A percentile compares a stretch with the other conserved stretches of the same genome.
phyloP scores from a whole-genome alignment of 805 yeast genomes.

The Grigorovia yakushimaensis region DNA sequence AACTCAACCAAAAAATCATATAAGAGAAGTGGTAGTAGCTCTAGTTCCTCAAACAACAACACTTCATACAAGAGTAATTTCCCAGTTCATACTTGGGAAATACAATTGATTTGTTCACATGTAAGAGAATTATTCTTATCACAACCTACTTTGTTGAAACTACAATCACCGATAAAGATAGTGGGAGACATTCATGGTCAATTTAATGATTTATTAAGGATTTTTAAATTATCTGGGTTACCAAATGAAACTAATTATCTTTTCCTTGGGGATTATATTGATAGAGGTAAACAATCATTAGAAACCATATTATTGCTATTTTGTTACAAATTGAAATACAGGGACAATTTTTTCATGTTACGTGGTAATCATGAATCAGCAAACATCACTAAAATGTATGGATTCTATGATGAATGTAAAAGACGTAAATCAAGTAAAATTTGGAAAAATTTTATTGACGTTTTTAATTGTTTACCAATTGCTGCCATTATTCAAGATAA shows the following conservation, averaged over 20 bases:
- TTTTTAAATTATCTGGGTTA: slow-evolving; percentile 89
- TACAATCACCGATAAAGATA: slow-evolving; percentile 71
- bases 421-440: slow-evolving; percentile 81
- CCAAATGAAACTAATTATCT: slow-evolving; percentile 90
- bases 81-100: slow-evolving; percentile 42
- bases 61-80: slow-evolving; percentile 30
- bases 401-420: slow-evolving; percentile 96
- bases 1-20: neutral
- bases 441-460: slow-evolving; percentile 90
- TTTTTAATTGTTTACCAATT: slow-evolving; percentile 89
- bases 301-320: slow-evolving; percentile 82
- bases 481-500: slow-evolving; percentile 93
- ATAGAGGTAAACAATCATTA: slow-evolving; percentile 90
- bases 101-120: slow-evolving; percentile 46
- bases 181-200: slow-evolving; percentile 97
- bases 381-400: slow-evolving; percentile 90
- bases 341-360: slow-evolving; percentile 86
- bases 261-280: slow-evolving; percentile 94
- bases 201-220: slow-evolving; percentile 79
- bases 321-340: slow-evolving; percentile 91
- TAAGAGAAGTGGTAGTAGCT: neutral
- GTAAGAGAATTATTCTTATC: slow-evolving; percentile 50
- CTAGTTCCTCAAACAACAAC: neutral
- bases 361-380: slow-evolving; percentile 98
- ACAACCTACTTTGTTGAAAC: slow-evolving; percentile 55